Evolutionary conservation across 495 filamentous ascomycete genomes (phyloP).

Genomic region (Aspergillus sclerotioniger): DNA sequence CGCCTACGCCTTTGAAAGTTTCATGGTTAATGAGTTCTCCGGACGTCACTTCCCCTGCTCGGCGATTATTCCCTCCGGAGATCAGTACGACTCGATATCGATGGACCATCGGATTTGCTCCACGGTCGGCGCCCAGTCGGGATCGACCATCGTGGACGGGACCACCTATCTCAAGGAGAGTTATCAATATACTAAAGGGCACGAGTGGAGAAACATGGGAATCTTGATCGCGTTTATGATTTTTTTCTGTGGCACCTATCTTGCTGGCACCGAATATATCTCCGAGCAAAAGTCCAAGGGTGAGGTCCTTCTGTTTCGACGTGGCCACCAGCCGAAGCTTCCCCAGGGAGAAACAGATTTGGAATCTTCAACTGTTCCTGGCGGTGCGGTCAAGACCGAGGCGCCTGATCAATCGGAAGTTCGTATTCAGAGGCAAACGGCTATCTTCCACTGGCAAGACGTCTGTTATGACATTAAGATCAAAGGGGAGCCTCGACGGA

Average conservation of each 20-base stretch:
- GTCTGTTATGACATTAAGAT: constrained; percentile 64
- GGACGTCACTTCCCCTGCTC: background rate
- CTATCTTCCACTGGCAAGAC: constrained; percentile 70
- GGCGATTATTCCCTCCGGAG: constrained; percentile 21
- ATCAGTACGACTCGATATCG: constrained; percentile 20
- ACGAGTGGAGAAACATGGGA: constrained; percentile 61
- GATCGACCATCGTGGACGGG: constrained; percentile 41
- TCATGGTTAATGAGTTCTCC: constrained; percentile 2
- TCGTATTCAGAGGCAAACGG: constrained; percentile 35
- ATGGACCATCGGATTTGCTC: constrained; percentile 36
- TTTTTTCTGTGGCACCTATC: constrained; percentile 47
- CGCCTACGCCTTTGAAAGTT: constrained; percentile 5
- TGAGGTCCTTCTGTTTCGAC: constrained; percentile 43
- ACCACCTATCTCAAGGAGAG: constrained; percentile 44
- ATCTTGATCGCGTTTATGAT: constrained; percentile 40
- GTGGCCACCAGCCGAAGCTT: constrained; percentile 15
- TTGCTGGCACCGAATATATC: constrained; percentile 34
- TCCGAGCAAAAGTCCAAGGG: constrained; percentile 33
- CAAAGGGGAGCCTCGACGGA: constrained; percentile 47
- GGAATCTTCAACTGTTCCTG: background rate
- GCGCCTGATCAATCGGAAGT: constrained; percentile 8
- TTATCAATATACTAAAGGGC: constrained; percentile 45
- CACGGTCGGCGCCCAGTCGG: constrained; percentile 47
- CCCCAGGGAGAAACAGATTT: background rate
- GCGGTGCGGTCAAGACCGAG: background rate